Conservation (phyloP, 495 filamentous ascomycete genomes). For the Xylaria telfairii region DNA sequence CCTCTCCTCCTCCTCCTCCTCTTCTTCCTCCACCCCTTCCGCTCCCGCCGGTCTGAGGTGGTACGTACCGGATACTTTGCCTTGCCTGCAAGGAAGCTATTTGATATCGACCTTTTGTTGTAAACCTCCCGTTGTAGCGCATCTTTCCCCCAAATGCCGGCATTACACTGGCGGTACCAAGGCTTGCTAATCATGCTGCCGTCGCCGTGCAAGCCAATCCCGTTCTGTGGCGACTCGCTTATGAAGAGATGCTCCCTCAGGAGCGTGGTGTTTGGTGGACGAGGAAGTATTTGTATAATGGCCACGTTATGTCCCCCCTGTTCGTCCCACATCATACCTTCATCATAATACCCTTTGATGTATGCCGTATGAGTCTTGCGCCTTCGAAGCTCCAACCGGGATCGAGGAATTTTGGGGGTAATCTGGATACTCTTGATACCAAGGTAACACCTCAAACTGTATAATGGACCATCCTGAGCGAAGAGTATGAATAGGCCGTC, state of each 20-base stretch:
- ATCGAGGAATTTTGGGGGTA: not conserved
- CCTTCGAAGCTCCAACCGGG: not conserved
- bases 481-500: not conserved
- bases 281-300: not conserved
- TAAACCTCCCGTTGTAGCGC: not conserved
- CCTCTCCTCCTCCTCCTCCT: not conserved
- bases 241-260: not conserved
- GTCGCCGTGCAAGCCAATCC: not conserved
- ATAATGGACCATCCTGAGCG: not conserved
- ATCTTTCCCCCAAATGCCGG: not conserved
- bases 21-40: not conserved
- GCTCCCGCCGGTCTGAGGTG: not conserved
- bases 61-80: not conserved
- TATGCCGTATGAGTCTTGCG: not conserved
- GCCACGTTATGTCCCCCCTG: conserved; percentile 4
- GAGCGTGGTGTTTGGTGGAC: not conserved
- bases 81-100: not conserved
- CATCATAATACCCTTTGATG: not conserved
- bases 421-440: not conserved
- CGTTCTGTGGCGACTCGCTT: not conserved
- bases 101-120: not conserved
- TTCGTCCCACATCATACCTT: not conserved
- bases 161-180: not conserved
- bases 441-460: not conserved
- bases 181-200: not conserved